phyloP scores from a whole-genome alignment of 345 rosid genomes.

The Salix koriyanagi region DNA sequence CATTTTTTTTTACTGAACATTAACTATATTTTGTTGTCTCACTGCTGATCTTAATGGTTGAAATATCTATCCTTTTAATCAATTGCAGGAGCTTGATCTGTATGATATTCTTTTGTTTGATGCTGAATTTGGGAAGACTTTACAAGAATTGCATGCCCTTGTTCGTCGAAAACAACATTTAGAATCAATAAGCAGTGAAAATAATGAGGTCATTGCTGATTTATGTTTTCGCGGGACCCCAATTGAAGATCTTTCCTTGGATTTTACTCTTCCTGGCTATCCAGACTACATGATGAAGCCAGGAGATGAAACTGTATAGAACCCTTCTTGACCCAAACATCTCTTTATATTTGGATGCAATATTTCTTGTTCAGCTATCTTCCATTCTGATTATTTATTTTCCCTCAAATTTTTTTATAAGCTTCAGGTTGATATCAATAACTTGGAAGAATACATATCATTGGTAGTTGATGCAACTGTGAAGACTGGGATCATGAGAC shows the following conservation, averaged over 20 bases:
- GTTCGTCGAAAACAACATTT: constrained; percentile 72
- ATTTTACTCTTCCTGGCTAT: constrained; percentile 92
- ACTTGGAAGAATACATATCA: constrained; percentile 81
- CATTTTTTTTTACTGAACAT: background rate
- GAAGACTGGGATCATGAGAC: constrained; percentile 70
- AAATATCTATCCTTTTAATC: constrained; percentile 3
- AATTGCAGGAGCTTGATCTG: constrained; percentile 92
- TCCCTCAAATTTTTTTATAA: background rate
- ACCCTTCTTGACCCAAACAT: background rate
- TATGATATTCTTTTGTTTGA: constrained; percentile 79
- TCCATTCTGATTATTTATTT: background rate
- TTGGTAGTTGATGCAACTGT: constrained; percentile 91
- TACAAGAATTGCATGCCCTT: constrained; percentile 76
- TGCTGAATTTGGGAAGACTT: constrained; percentile 73
- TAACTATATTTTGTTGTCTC: background rate
- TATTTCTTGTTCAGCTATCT: background rate
- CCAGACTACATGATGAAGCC: constrained; percentile 74
- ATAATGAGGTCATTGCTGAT: constrained; percentile 34
- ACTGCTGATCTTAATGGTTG: background rate
- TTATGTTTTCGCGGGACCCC: constrained; percentile 56
- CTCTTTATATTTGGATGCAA: background rate
- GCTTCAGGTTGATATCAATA: constrained; percentile 67
- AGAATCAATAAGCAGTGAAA: constrained; percentile 44
- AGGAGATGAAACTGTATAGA: constrained; percentile 75
- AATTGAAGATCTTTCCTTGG: constrained; percentile 82